Evolutionary conservation across 176 grass and related monocot species (phyloP), one percentile per base, ranked within the genome.

Genomic region (Aegilops bicornis): DNA sequence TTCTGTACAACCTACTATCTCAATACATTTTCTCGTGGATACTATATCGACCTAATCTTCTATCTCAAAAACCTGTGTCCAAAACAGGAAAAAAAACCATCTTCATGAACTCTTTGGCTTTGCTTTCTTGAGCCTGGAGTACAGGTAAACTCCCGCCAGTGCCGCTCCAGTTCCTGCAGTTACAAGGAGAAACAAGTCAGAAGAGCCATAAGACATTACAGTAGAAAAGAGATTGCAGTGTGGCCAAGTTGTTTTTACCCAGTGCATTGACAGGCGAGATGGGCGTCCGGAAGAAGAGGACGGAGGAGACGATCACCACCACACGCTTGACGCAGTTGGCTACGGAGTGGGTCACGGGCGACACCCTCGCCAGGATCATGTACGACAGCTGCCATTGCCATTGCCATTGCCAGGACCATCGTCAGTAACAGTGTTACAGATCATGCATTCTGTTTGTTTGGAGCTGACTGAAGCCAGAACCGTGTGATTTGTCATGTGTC

Each of bases 241-340:
- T 52, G 48, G 15, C 1, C 48, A 52, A 52, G 1, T 52, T 17
- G 50, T 54, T 17, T 7, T 73, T 88, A 92, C 92, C 93, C n/a
- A 95, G 82, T 30, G 90, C 88, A 59, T 95, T 92, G 30, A 95
- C 71, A 64, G 90, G 87, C 6, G 93, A 95, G 69, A 92, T 87
- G 4, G 90, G 90, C 15, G 90, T 95, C 35, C 93, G 79, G 88
- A 95, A 95, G 77, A 95, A 95, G 29, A 92, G 78, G 66, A 95
- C 90, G 6, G 90, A 95, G 8, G 93, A 61, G 23, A 81, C 90
- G 83, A 95, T 92, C 10, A 95, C 90, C 30, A 92, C 93, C 68
- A 92, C 90, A 1, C 93, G 90, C 88, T 95, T 95, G 5, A 95
- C 90, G 35, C 93, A 95, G 76, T 95, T 95, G 37, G 90, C 87